Evolutionary conservation across 148 eudicot genomes (phyloP).

Genomic region (Persicaria tinctoria): DNA sequence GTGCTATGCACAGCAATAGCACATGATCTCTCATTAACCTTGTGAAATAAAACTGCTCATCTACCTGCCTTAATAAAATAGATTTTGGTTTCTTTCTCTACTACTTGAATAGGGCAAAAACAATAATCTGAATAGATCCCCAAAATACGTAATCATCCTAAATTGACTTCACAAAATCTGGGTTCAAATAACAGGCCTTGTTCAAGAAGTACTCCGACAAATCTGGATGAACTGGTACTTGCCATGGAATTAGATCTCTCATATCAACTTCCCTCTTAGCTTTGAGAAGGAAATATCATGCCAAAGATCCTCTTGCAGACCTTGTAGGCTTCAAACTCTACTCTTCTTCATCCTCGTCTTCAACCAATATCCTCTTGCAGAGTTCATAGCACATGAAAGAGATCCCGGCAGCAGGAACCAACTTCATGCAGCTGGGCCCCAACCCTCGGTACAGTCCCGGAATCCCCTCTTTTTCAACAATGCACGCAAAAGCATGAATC

Average conservation of each 20-base stretch:
- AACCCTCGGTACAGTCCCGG: constrained; percentile 76
- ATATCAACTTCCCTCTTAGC: neutral
- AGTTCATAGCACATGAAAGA: constrained; percentile 99
- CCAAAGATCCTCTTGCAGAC: neutral
- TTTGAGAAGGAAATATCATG: constrained; percentile 8
- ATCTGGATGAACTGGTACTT: neutral
- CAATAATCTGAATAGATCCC: neutral
- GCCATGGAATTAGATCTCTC: neutral
- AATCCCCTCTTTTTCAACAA: constrained; percentile 73
- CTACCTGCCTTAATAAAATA: neutral
- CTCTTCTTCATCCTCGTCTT: constrained; percentile 43
- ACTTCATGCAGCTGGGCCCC: constrained; percentile 89
- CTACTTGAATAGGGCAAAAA: neutral
- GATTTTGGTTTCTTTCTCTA: neutral
- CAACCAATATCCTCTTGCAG: constrained; percentile 86
- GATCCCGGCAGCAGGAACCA: constrained; percentile 98
- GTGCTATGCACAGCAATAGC: no score
- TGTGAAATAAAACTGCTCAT: no score
- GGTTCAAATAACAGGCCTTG: neutral
- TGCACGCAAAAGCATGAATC: constrained; percentile 67
- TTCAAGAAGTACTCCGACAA: neutral
- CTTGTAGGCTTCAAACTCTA: neutral
- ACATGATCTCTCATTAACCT: no score
- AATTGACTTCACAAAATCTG: neutral
- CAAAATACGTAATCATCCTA: neutral